These are phyloP conservation scores for Wilhelminamyces savonicus DNA, from an alignment of 805 yeast species.

Conservation along the genomic window DNA sequence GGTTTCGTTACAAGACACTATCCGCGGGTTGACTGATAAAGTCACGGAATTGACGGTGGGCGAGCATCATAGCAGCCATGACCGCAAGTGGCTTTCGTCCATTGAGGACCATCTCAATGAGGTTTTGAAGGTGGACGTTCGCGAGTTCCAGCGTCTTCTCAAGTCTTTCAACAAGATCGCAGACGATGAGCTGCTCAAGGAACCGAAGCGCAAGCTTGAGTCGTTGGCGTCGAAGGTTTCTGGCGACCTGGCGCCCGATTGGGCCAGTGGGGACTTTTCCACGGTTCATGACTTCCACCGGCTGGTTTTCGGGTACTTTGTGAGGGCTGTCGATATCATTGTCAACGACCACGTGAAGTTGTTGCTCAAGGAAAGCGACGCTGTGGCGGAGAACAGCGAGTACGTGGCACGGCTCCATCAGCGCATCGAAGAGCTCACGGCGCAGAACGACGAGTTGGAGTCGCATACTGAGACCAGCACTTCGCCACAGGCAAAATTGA, in stretches of 20 bases:
- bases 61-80: slow-evolving; percentile 5
- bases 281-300: slow-evolving; percentile 32
- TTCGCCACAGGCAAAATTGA: slow-evolving; percentile 35
- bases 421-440: slow-evolving; percentile 21
- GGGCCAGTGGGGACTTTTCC: slow-evolving; percentile 7
- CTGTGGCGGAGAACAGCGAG: slow-evolving; percentile 9
- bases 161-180: slow-evolving; percentile 47
- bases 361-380: slow-evolving; percentile 28
- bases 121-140: slow-evolving; percentile 34
- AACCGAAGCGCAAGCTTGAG: slow-evolving; percentile 48
- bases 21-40: slow-evolving; percentile 34
- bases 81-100: slow-evolving; percentile 4
- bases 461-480: slow-evolving; percentile 7
- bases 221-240: slow-evolving; percentile 24
- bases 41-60: slow-evolving; percentile 18
- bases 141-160: slow-evolving; percentile 45
- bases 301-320: slow-evolving; percentile 47
- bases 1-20: slow-evolving; percentile 24
- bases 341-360: slow-evolving; percentile 49
- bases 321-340: slow-evolving; percentile 54
- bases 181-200: slow-evolving; percentile 53
- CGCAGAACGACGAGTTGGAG: slow-evolving; percentile 14
- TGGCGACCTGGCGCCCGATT: slow-evolving; percentile 2
- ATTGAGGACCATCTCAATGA: slow-evolving; percentile 39
- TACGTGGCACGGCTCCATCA: slow-evolving; percentile 16